phyloP scores from a whole-genome alignment of 495 filamentous ascomycete species.

The Neurospora sp. region DNA sequence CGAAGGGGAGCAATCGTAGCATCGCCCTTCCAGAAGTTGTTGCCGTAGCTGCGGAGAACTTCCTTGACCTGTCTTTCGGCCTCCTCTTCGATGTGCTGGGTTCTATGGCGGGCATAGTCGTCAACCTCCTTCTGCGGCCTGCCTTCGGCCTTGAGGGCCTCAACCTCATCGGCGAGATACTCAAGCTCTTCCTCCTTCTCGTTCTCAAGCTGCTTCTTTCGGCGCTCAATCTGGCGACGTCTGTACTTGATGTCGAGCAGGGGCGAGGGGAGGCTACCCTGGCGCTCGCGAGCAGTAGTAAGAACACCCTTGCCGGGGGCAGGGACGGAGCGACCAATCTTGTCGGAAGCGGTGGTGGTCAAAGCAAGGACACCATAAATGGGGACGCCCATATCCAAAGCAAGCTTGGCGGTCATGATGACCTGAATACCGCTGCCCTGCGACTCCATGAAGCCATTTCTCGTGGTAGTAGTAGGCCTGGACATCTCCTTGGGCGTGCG shows the following conservation, averaged over 20 bases:
- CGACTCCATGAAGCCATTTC: constrained; percentile 98
- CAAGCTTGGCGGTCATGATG: constrained; percentile 94
- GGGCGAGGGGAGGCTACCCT: constrained; percentile 85
- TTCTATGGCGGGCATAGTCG: constrained; percentile 79
- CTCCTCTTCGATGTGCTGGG: constrained; percentile 79
- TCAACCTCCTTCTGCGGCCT: constrained; percentile 56
- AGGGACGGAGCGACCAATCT: constrained; percentile 95
- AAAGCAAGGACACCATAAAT: constrained; percentile 92
- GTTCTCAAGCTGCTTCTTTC: constrained; percentile 81
- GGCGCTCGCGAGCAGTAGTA: constrained; percentile 89
- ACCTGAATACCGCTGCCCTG: constrained; percentile 97
- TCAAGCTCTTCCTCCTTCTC: constrained; percentile 94
- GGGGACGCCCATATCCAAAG: constrained; percentile 95
- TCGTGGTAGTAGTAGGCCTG: constrained; percentile 87
- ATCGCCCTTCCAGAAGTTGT: constrained; percentile 97
- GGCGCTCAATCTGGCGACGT: constrained; percentile 83
- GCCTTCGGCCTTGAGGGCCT: constrained; percentile 78
- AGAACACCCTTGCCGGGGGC: constrained; percentile 95
- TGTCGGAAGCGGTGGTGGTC: constrained; percentile 96
- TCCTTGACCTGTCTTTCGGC: constrained; percentile 85
- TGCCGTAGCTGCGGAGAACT: constrained; percentile 79
- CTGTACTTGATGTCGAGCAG: constrained; percentile 95
- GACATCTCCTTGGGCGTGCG: constrained; percentile 97
- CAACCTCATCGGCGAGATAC: constrained; percentile 82
- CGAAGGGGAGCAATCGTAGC: constrained; percentile 87